Evolutionary conservation across 768 basidiomycete genomes (phyloP).

Genomic region (Daedaleopsis nitida): DNA sequence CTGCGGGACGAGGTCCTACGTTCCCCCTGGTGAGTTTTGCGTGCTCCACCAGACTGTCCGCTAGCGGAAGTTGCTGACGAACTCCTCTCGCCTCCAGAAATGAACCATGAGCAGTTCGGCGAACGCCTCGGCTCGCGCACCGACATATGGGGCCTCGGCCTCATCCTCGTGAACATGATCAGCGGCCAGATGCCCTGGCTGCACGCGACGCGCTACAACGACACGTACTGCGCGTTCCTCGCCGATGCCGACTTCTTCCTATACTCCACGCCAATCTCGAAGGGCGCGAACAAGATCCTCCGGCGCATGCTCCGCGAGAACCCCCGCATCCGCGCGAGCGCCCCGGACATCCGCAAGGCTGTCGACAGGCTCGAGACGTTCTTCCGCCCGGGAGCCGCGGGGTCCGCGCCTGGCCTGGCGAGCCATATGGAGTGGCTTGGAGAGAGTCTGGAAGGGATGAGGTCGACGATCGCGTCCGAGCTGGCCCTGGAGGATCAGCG

Average conservation of each 20-base stretch:
- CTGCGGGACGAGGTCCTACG: slow-evolving; percentile 30
- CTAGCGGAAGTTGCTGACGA: slow-evolving; percentile 21
- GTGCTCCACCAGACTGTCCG: not conserved
- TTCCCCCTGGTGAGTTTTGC: slow-evolving; percentile 32
- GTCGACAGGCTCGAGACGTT: slow-evolving; percentile 59
- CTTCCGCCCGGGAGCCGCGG: slow-evolving; percentile 43
- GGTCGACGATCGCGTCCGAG: not conserved
- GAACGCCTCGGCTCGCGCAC: slow-evolving; percentile 66
- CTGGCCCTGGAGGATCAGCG: no score
- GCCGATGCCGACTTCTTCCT: slow-evolving; percentile 82
- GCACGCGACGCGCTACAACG: slow-evolving; percentile 66
- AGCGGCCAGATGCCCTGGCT: slow-evolving; percentile 96
- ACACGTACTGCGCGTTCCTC: slow-evolving; percentile 66
- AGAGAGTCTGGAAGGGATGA: not conserved
- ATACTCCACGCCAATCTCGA: slow-evolving; percentile 49
- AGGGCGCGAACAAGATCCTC: slow-evolving; percentile 28
- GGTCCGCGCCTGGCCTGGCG: slow-evolving; percentile 32
- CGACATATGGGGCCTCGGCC: slow-evolving; percentile 94
- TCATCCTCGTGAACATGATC: slow-evolving; percentile 91
- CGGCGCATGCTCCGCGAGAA: slow-evolving; percentile 30
- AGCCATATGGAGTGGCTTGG: not conserved
- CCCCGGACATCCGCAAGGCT: slow-evolving; percentile 50
- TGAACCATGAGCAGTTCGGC: slow-evolving; percentile 66
- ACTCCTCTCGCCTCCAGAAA: slow-evolving; percentile 53
- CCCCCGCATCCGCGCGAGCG: slow-evolving; percentile 30